Evolutionary conservation across 306 rosid species (phyloP).

Genomic region (Malus sylvestris): DNA sequence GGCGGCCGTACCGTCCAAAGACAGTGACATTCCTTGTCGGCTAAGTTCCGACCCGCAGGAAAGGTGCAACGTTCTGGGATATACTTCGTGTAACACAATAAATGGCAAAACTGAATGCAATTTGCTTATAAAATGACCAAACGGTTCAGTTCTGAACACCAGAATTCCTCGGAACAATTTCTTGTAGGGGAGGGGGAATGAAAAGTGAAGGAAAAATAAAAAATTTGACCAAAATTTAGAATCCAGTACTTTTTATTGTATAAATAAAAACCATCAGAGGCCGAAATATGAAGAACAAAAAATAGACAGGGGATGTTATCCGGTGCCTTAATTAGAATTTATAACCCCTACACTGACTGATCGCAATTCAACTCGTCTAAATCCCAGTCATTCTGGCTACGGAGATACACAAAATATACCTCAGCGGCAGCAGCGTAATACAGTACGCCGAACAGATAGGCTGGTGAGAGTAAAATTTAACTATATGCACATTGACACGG

Average conservation of each 20-base stretch:
- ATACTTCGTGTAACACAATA: too few species aligned
- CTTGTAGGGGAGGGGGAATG: too few species aligned
- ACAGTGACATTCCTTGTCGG: too few species aligned
- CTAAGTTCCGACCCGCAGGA: too few species aligned
- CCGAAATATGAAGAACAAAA: not conserved
- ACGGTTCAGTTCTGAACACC: too few species aligned
- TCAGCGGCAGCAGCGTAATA: conserved; percentile 22
- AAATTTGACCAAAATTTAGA: not conserved
- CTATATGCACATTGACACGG: conserved; percentile 54
- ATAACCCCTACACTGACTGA: conserved; percentile 13
- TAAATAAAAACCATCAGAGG: not conserved
- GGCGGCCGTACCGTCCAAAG: too few species aligned
- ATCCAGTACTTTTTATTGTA: conserved; percentile 4
- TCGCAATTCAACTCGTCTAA: conserved; percentile 18
- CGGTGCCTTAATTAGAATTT: conserved; percentile 11
- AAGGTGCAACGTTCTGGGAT: too few species aligned
- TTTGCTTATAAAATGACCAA: too few species aligned
- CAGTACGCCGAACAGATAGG: conserved; percentile 12
- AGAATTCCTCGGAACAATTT: too few species aligned
- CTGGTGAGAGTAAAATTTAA: conserved; percentile 13
- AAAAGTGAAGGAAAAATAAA: too few species aligned
- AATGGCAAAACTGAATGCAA: too few species aligned
- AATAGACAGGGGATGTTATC: conserved; percentile 2
- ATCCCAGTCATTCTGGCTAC: conserved; percentile 24
- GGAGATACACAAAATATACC: conserved; percentile 19